phyloP scores from a whole-genome alignment of 495 filamentous ascomycete genomes.

The Tuber magnatum region DNA sequence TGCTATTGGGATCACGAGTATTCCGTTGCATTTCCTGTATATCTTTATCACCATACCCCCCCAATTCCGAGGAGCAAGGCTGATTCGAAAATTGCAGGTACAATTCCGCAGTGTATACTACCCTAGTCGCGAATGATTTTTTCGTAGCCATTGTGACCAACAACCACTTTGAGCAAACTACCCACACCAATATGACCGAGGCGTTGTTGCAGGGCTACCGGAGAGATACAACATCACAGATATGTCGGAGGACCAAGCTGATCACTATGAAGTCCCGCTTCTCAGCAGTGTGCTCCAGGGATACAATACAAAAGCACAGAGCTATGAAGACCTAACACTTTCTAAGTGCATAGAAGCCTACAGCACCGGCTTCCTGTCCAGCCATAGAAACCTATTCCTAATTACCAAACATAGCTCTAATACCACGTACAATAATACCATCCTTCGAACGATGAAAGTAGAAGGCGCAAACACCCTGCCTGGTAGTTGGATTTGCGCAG shows the following conservation, averaged over 20 bases:
- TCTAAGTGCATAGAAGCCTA: not conserved
- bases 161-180: not conserved
- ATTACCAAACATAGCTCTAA: not conserved
- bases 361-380: not conserved
- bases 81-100: constrained; percentile 9
- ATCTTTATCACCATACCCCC: not conserved
- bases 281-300: not conserved
- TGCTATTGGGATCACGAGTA: constrained; percentile 2
- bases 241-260: not conserved
- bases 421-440: not conserved
- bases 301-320: not conserved
- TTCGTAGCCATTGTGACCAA: not conserved
- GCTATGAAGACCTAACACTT: not conserved
- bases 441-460: not conserved
- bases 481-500: constrained; percentile 6
- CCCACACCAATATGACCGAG: not conserved
- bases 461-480: not conserved
- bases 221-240: not conserved
- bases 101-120: constrained; percentile 39
- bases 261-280: not conserved
- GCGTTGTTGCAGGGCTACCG: not conserved
- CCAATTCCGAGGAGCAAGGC: not conserved
- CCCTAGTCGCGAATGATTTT: constrained; percentile 7
- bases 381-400: not conserved
- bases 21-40: constrained; percentile 12